Percentiles rank a stretch among this genome's conserved stretches.
Evolutionary conservation across 495 filamentous ascomycete species (phyloP).

Genomic region (Aspergillus saccharolyticus): DNA sequence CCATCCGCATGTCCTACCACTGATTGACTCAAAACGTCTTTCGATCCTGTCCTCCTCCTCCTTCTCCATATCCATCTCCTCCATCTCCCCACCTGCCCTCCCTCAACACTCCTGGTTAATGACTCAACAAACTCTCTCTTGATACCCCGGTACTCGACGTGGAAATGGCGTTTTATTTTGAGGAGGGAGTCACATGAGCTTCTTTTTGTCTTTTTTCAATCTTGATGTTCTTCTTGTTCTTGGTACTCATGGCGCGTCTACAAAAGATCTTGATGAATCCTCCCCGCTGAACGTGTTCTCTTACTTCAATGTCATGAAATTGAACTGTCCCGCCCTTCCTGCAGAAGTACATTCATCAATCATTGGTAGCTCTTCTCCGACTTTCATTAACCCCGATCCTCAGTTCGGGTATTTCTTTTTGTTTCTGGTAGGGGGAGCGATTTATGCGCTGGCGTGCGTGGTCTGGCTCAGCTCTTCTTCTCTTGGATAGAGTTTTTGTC

Average conservation of each 20-base stretch:
- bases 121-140: conserved; percentile 13
- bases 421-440: not conserved
- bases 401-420: not conserved
- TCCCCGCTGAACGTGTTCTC: conserved; percentile 14
- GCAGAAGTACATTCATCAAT: too few relatives aligned
- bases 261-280: conserved; percentile 8
- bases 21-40: conserved; percentile 7
- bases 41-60: not conserved
- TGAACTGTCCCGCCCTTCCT: too few relatives aligned
- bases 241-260: conserved; percentile 9
- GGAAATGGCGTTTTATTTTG: conserved; percentile 18
- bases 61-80: too few relatives aligned
- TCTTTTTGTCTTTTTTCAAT: too few relatives aligned
- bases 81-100: not conserved
- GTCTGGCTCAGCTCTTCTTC: not conserved
- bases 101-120: conserved; percentile 4
- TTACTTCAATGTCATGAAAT: not conserved
- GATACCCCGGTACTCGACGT: conserved; percentile 21
- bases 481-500: not conserved
- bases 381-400: too few relatives aligned
- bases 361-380: too few relatives aligned
- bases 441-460: not conserved
- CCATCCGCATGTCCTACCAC: conserved; percentile 35
- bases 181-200: not conserved
- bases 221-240: conserved; percentile 4